Base-by-base conservation (phyloP, 1,284 basidiomycete species). In the Cryptococcus sp. region DNA sequence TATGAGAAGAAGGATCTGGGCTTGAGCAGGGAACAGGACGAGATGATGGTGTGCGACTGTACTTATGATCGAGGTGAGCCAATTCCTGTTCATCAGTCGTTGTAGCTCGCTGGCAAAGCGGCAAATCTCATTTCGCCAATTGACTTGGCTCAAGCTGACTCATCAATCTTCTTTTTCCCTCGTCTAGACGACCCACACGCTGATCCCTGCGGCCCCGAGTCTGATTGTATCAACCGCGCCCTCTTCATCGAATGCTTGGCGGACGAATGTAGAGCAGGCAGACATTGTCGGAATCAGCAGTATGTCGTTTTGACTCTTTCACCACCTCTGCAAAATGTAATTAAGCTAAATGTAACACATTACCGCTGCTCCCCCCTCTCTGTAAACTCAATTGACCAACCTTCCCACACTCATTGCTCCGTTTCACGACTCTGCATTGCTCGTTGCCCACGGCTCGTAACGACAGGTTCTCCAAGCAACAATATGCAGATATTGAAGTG, bases 211-310 rank as follows among this genome's bases (percentile, higher is more conserved):
- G 91, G 92, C n/a, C 85, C 87, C 51, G 82, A 86, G 59, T 91
- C 91, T 22, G 90, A 93, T 77, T 99, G 96, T 78, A 97, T 99
- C 81, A 99, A 99, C 77, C 85, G 93, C 58, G 85, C 98, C 58
- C 96, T 96, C 25, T 94, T 97, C 79, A 92, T 99, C 25, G 95
- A 99, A 78, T 99, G 95, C 80, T 77, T 94, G 22, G 81, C 86
- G 17, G 88, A 85, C 49, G 92, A 96, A 67, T 99, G 95, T 80
- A 84, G 87, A 41, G 94, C 92, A 80, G 82, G 87, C 46, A 75
- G 80, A 11, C 83, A 88, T 68, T 99, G 95, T 76, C 87, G 86
- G 75, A 99, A 99, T 75, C 95, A 97, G 80, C 85, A 93, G 93
- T 93, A 69, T 67, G 84, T 78, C 3, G 22, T 17, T 17, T 23